These are phyloP conservation scores for Lichina pygmaea DNA, from an alignment of 495 filamentous ascomycete species.

Conservation along the genomic window DNA sequence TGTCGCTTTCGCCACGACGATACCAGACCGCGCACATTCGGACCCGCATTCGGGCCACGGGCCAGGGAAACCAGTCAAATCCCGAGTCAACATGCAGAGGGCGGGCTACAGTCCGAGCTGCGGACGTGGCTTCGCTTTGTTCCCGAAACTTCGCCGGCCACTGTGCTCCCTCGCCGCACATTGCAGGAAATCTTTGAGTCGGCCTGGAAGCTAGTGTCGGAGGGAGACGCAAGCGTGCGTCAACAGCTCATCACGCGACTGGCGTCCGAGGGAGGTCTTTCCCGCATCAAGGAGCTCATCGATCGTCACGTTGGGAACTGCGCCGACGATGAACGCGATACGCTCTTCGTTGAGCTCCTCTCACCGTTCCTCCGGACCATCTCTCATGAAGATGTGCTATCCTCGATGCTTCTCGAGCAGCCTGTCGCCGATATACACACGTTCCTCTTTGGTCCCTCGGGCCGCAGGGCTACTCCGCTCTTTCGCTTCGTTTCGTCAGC, in stretches of 20 bases:
- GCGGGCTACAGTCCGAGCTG: too few relatives aligned
- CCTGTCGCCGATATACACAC: slow-evolving; percentile 28
- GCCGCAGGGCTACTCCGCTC: slow-evolving; percentile 17
- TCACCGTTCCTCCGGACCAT: slow-evolving; percentile 26
- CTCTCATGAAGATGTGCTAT: slow-evolving; percentile 21
- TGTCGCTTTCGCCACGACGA: too few relatives aligned
- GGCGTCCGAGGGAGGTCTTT: slow-evolving; percentile 12
- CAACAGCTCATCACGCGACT: slow-evolving; percentile 13
- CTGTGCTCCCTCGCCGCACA: too few relatives aligned
- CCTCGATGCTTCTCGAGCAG: slow-evolving; percentile 25
- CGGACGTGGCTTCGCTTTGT: too few relatives aligned
- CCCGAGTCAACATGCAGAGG: too few relatives aligned
- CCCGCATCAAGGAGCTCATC: slow-evolving; percentile 10
- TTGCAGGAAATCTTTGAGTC: slow-evolving; percentile 9
- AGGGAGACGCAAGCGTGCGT: slow-evolving; percentile 10
- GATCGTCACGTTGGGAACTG: slow-evolving; percentile 11
- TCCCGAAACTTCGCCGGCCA: too few relatives aligned
- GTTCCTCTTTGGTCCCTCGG: slow-evolving; percentile 22
- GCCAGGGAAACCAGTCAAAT: too few relatives aligned
- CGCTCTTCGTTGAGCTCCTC: slow-evolving; percentile 13
- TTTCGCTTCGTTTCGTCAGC: slow-evolving; percentile 10
- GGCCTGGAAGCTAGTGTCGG: slow-evolving; percentile 10
- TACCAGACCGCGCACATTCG: too few relatives aligned
- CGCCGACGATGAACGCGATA: background rate
- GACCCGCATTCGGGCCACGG: too few relatives aligned